These are phyloP conservation scores for Camptophora hylomeconis DNA, from an alignment of 2,329 filamentous ascomycete species.

Conservation along the genomic window DNA sequence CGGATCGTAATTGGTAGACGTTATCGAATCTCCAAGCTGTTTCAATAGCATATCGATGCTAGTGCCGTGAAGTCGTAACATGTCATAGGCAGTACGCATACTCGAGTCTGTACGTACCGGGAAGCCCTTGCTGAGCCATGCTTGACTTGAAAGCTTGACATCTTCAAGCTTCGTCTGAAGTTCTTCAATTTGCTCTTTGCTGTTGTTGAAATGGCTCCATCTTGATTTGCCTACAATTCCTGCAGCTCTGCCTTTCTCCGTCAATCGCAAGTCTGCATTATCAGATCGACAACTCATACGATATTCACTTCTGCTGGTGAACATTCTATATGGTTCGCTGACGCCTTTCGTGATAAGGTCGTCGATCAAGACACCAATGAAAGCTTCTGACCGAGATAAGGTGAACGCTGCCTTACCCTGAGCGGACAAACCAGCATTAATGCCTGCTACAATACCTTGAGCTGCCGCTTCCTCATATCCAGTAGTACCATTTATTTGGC, in stretches of 20 bases:
- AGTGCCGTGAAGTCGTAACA: constrained; percentile 56
- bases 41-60: constrained; percentile 30
- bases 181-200: constrained; percentile 53
- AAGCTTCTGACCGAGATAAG: constrained; percentile 73
- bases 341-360: constrained; percentile 95
- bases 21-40: constrained; percentile 1
- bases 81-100: constrained; percentile 61
- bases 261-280: constrained; percentile 83
- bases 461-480: constrained; percentile 96
- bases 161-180: constrained; percentile 49
- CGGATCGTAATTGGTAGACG: constrained; percentile 34
- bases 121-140: constrained; percentile 62
- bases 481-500: constrained; percentile 96
- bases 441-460: constrained; percentile 82
- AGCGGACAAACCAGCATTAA: constrained; percentile 79
- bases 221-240: constrained; percentile 68
- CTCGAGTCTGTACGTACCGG: constrained; percentile 51
- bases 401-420: constrained; percentile 51
- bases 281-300: constrained; percentile 84
- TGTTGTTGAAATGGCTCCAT: constrained; percentile 58
- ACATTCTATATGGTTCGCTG: constrained; percentile 95
- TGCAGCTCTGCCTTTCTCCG: constrained; percentile 58
- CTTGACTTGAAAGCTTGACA: constrained; percentile 44
- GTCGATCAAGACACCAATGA: constrained; percentile 98
- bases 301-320: constrained; percentile 90